phyloP scores from a whole-genome alignment of 1,139 yeast genomes.

The Hyphopichia fennica region DNA sequence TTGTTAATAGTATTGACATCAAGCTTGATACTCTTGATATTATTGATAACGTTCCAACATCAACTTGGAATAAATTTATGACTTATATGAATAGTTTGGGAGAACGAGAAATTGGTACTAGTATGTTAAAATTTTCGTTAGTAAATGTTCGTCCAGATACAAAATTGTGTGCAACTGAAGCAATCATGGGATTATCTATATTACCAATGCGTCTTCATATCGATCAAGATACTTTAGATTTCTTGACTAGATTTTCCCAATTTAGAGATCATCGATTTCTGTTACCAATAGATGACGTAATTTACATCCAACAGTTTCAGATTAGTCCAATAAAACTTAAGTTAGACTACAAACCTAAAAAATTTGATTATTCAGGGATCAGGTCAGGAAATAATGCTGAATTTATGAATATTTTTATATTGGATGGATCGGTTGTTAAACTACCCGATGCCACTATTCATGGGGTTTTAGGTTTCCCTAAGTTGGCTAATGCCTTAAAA shows the following conservation, averaged over 20 bases:
- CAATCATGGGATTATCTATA: conserved; percentile 53
- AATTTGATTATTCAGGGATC: conserved; percentile 78
- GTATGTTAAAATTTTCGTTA: conserved; percentile 58
- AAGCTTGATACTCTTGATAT: conserved; percentile 57
- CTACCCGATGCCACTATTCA: conserved; percentile 62
- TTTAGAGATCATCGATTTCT: conserved; percentile 74
- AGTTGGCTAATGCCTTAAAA: conserved; percentile 55
- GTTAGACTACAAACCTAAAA: conserved; percentile 91
- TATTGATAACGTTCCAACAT: conserved; percentile 77
- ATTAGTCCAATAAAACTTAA: conserved; percentile 63
- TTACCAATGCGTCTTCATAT: conserved; percentile 80
- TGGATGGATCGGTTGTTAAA: conserved; percentile 79
- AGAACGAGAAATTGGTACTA: conserved; percentile 67
- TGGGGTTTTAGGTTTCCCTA: conserved; percentile 75
- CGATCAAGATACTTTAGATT: conserved; percentile 92
- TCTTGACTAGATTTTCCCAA: conserved; percentile 73
- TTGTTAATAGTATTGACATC: conserved; percentile 47
- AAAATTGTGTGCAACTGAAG: conserved; percentile 67
- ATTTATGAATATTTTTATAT: conserved; percentile 80
- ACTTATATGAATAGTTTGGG: conserved; percentile 69
- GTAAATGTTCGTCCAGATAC: conserved; percentile 68
- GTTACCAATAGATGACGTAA: conserved; percentile 58
- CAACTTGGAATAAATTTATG: conserved; percentile 88
- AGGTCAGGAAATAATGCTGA: conserved; percentile 85
- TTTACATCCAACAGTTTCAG: conserved; percentile 69